These are phyloP conservation scores for Alnus glutinosa DNA, from an alignment of 306 rosid species.

Conservation along the genomic window DNA sequence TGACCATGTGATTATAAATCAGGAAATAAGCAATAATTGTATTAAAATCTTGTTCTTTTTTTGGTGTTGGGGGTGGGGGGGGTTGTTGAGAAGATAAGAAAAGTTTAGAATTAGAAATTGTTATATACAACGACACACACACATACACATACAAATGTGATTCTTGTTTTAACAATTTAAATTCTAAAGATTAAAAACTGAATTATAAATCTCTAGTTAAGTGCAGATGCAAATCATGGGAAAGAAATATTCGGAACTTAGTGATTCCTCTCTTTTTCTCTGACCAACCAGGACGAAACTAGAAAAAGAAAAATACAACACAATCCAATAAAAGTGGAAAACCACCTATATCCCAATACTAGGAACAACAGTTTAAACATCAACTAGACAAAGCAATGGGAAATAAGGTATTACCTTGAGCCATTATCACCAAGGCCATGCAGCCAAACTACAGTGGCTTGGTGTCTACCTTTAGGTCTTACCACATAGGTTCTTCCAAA, in stretches of 20 bases:
- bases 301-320: background rate
- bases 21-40: background rate
- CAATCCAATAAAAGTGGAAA: background rate
- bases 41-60: background rate
- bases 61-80: background rate
- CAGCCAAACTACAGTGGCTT: slow-evolving; percentile 96
- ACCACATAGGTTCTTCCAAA: slow-evolving; percentile 96
- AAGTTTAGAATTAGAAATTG: background rate
- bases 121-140: background rate
- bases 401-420: slow-evolving; percentile 64
- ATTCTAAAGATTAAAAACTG: background rate
- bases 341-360: background rate
- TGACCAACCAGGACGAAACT: background rate
- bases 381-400: slow-evolving; percentile 22
- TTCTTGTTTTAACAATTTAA: background rate
- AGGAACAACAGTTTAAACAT: background rate
- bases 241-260: background rate
- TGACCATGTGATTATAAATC: background rate
- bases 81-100: background rate
- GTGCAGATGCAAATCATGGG: background rate
- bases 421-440: slow-evolving; percentile 99
- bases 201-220: background rate
- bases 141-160: background rate
- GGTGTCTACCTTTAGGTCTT: slow-evolving; percentile 97
- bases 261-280: background rate